A percentile compares a stretch with the other conserved stretches of the same genome.
Conservation (phyloP, 2,329 filamentous ascomycete genomes). For the Chaetothyriales sp. region DNA sequence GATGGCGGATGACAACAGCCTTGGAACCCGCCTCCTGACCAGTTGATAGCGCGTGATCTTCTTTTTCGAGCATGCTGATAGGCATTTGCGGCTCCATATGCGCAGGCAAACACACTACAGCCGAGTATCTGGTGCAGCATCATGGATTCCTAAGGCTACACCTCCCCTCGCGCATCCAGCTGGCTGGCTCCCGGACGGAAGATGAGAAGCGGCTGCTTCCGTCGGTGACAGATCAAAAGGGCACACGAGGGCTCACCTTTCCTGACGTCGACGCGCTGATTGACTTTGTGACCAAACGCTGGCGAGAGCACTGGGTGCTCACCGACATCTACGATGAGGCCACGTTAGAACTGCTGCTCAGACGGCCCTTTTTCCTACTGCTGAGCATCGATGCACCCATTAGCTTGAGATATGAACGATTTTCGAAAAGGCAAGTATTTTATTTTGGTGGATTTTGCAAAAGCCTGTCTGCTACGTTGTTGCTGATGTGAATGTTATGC, state of each 20-base stretch:
- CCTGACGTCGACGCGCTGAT: conserved; percentile 52
- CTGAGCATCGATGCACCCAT: conserved; percentile 85
- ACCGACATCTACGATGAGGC: conserved; percentile 64
- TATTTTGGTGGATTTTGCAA: too few species aligned
- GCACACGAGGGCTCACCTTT: conserved; percentile 17
- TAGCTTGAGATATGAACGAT: conserved; percentile 68
- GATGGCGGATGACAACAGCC: too few species aligned
- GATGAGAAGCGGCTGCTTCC: conserved; percentile 12
- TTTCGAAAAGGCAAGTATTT: conserved; percentile 40
- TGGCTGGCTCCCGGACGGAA: conserved; percentile 16
- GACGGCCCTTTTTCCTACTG: conserved; percentile 83
- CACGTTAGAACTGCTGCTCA: conserved; percentile 59
- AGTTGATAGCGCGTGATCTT: not conserved
- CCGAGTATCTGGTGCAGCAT: conserved; percentile 70
- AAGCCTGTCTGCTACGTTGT: too few species aligned
- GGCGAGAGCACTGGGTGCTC: conserved; percentile 74
- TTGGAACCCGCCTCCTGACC: too few species aligned
- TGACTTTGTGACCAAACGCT: conserved; percentile 72
- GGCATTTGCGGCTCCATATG: conserved; percentile 57
- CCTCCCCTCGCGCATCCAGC: conserved; percentile 32
- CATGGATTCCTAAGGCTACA: conserved; percentile 67
- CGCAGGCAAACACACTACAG: conserved; percentile 81
- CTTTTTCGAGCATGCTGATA: conserved; percentile 36
- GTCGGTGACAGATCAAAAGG: conserved; percentile 16
- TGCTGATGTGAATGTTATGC: too few species aligned